These are phyloP conservation scores for Deinandra increscens DNA, from an alignment of 129 eudicot genomes.

Conservation along the genomic window DNA sequence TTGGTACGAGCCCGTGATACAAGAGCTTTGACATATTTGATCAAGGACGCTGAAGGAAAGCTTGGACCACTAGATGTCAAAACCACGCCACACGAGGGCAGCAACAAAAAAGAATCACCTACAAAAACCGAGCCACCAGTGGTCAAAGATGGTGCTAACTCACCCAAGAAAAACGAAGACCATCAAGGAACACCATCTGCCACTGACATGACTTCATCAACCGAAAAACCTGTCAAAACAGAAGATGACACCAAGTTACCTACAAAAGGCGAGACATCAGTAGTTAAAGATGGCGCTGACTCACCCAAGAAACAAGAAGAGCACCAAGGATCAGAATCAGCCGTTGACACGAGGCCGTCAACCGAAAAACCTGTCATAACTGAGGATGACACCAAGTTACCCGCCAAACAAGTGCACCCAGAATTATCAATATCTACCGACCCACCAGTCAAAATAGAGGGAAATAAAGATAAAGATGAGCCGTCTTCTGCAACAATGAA, in stretches of 20 bases:
- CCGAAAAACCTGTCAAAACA: conserved; percentile 11
- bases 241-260: not conserved
- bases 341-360: not conserved
- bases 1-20: conserved; percentile 68
- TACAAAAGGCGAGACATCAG: not conserved
- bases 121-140: conserved; percentile 12
- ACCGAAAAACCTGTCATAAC: conserved; percentile 12
- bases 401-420: conserved; percentile 1
- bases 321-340: not conserved
- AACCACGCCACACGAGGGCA: conserved; percentile 22
- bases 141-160: conserved; percentile 13
- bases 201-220: not conserved
- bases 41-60: conserved; percentile 67
- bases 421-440: not conserved
- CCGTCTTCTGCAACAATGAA: not conserved
- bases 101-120: conserved; percentile 22
- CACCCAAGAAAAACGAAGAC: conserved; percentile 27
- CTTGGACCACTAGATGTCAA: conserved; percentile 59
- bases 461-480: conserved; percentile 13
- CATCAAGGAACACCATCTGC: not conserved
- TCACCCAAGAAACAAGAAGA: conserved; percentile 25
- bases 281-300: conserved; percentile 18
- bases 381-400: conserved; percentile 12
- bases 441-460: conserved; percentile 28
- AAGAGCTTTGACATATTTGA: conserved; percentile 50